These are phyloP conservation scores for Sclerotinia spermophila DNA, from an alignment of 2,329 filamentous ascomycete species.

Conservation along the genomic window DNA sequence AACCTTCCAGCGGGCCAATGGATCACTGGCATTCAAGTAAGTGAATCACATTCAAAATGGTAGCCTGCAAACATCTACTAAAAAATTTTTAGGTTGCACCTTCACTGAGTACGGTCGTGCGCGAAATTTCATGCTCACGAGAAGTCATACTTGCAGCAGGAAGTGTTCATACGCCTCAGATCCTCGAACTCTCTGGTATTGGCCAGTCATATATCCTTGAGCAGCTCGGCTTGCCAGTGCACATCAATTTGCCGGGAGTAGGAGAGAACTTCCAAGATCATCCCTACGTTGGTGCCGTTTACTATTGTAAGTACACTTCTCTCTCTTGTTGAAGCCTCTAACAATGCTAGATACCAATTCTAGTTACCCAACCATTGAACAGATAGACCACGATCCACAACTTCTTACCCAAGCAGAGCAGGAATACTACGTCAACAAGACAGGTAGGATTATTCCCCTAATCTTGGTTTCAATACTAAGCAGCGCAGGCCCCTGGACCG, in stretches of 20 bases:
- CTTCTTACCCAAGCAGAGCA: conserved; percentile 24
- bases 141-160: conserved; percentile 53
- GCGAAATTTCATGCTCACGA: conserved; percentile 41
- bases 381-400: conserved; percentile 23
- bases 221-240: conserved; percentile 41
- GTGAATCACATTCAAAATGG: conserved; percentile 7
- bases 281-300: conserved; percentile 36
- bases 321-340: conserved; percentile 10
- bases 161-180: conserved; percentile 49
- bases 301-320: conserved; percentile 27
- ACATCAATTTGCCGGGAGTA: conserved; percentile 48
- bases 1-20: conserved; percentile 20
- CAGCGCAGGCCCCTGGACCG: conserved; percentile 22
- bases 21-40: conserved; percentile 42
- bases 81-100: conserved; percentile 26
- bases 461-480: neutral
- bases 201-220: conserved; percentile 45
- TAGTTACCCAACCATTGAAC: conserved; percentile 26
- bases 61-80: neutral
- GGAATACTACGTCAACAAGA: conserved; percentile 32
- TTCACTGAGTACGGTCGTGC: conserved; percentile 24
- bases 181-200: conserved; percentile 51
- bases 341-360: conserved; percentile 26
- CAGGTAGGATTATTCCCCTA: conserved; percentile 19
- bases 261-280: conserved; percentile 51